Conservation (phyloP, 2,329 filamentous ascomycete genomes). For the Chaetomiaceae sp. region DNA sequence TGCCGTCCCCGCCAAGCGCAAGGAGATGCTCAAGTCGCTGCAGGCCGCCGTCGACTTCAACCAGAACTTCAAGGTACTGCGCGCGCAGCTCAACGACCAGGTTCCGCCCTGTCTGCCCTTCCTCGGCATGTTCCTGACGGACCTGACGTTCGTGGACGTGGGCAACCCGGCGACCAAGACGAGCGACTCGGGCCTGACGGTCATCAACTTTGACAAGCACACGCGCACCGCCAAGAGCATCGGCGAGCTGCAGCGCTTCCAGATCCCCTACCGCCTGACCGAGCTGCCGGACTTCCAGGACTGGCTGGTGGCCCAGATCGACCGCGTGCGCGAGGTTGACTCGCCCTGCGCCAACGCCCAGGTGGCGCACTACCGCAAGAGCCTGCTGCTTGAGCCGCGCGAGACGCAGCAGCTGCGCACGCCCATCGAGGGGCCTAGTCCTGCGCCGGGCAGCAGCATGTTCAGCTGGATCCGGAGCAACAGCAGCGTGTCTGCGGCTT, state of each 20-base stretch:
- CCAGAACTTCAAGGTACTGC: conserved; percentile 84
- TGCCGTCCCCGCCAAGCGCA: conserved; percentile 73
- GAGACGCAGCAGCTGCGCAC: conserved; percentile 38
- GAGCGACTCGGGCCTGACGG: conserved; percentile 61
- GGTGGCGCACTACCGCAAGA: conserved; percentile 69
- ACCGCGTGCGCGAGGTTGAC: conserved; percentile 59
- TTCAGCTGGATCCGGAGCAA: conserved; percentile 27
- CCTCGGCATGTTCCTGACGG: conserved; percentile 91
- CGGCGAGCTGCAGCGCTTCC: conserved; percentile 90
- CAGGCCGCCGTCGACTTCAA: conserved; percentile 82
- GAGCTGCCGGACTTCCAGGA: conserved; percentile 85
- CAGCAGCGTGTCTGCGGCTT: conserved; percentile 12
- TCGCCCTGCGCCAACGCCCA: conserved; percentile 49
- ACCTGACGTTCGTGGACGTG: conserved; percentile 91
- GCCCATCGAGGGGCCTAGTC: conserved; percentile 23
- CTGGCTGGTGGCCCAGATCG: conserved; percentile 80
- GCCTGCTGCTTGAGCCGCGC: conserved; percentile 73
- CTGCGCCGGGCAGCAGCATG: conserved; percentile 21
- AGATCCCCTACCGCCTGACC: conserved; percentile 80
- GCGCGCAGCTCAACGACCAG: conserved; percentile 75
- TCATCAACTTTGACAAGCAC: conserved; percentile 98
- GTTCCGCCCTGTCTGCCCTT: conserved; percentile 92
- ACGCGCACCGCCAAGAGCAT: conserved; percentile 92
- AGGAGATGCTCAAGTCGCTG: conserved; percentile 68
- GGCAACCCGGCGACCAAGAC: conserved; percentile 80